These are phyloP conservation scores for Alnus glutinosa DNA, from an alignment of 306 rosid genomes.

Conservation along the genomic window DNA sequence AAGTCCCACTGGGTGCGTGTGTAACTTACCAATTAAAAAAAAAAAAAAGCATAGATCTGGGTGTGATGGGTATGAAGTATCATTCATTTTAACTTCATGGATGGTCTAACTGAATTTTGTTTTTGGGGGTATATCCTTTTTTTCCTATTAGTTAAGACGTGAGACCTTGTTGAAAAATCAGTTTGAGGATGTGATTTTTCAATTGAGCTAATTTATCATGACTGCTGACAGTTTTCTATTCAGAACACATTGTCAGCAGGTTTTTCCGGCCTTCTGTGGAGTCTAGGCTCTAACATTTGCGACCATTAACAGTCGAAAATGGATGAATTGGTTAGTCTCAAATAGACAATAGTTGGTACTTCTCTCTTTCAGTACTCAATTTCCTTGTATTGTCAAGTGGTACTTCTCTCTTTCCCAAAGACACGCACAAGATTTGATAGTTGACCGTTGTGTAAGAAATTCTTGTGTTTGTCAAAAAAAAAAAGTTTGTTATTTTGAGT, in stretches of 20 bases:
- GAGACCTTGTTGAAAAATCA: background rate
- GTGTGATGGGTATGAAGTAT: background rate
- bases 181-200: background rate
- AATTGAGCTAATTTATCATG: background rate
- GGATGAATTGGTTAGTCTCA: background rate
- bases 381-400: no score
- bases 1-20: no score
- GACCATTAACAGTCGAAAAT: background rate
- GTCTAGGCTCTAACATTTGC: background rate
- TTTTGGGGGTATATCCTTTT: background rate
- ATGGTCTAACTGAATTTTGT: background rate
- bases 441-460: background rate
- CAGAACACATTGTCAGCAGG: no score
- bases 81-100: background rate
- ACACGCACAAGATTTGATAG: no score
- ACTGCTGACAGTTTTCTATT: background rate
- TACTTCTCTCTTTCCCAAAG: no score
- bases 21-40: no score
- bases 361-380: no score
- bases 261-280: no score
- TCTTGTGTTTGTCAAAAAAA: background rate
- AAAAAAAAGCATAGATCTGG: no score
- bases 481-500: no score
- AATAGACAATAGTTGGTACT: no score
- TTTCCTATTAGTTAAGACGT: background rate